A percentile compares a stretch with the other conserved stretches of the same genome.
Conservation (phyloP, 108 stramenopile genomes). For the Stephanodiscus triporus region DNA sequence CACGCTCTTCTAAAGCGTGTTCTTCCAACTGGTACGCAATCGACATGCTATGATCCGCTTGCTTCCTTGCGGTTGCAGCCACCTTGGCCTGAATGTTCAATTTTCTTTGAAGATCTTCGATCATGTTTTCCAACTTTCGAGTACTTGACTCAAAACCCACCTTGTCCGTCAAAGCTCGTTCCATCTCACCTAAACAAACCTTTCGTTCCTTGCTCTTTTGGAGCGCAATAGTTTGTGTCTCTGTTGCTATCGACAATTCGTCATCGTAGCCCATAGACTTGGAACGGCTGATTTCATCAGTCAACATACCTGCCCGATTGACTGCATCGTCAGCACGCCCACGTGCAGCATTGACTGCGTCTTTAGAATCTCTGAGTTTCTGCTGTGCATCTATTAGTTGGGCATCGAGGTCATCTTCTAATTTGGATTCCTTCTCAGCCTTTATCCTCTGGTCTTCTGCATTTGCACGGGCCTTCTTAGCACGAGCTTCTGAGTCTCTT, state of each 20-base stretch:
- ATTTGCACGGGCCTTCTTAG: conserved; percentile 54
- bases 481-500: conserved; percentile 68
- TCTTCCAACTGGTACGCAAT: conserved; percentile 78
- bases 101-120: conserved; percentile 61
- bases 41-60: conserved; percentile 63
- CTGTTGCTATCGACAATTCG: conserved; percentile 38
- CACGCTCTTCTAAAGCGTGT: conserved; percentile 82
- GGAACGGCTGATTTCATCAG: conserved; percentile 59
- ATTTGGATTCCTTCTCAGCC: conserved; percentile 67
- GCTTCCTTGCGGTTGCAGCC: conserved; percentile 60
- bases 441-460: conserved; percentile 63
- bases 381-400: conserved; percentile 53
- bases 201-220: conserved; percentile 51
- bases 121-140: conserved; percentile 33
- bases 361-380: conserved; percentile 35
- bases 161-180: conserved; percentile 46
- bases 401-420: conserved; percentile 70
- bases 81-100: conserved; percentile 68
- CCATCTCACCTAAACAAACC: conserved; percentile 30
- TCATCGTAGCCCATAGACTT: conserved; percentile 58
- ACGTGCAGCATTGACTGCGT: conserved; percentile 46
- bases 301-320: conserved; percentile 53
- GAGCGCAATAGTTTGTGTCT: conserved; percentile 6
- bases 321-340: conserved; percentile 57
- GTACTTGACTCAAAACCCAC: conserved; percentile 36